phyloP scores from a whole-genome alignment of 345 rosid genomes.

The Firmiana major region DNA sequence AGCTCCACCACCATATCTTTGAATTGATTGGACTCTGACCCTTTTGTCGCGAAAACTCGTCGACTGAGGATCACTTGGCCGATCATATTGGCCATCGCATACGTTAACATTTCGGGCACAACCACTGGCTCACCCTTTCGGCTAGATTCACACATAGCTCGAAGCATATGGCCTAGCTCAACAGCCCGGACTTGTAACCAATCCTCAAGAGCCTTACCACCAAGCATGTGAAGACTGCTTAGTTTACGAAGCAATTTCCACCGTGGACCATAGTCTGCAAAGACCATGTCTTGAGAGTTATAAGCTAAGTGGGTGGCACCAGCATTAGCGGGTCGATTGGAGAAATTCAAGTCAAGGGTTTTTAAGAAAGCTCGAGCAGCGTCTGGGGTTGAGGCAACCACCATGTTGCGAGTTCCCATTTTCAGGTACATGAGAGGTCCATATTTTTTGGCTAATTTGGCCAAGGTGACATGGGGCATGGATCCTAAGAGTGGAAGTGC shows the following conservation, averaged over 20 bases:
- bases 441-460: conserved; percentile 45
- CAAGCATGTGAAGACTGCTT: conserved; percentile 60
- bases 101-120: conserved; percentile 45
- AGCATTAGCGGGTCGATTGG: conserved; percentile 49
- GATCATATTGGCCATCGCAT: conserved; percentile 54
- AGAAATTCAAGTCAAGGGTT: conserved; percentile 52
- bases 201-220: conserved; percentile 51
- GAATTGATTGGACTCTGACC: conserved; percentile 43
- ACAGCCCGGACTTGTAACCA: conserved; percentile 32
- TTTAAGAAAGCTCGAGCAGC: conserved; percentile 55
- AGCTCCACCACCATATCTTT: conserved; percentile 65
- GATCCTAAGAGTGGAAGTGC: conserved; percentile 50
- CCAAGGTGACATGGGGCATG: conserved; percentile 53
- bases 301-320: conserved; percentile 58
- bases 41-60: conserved; percentile 41
- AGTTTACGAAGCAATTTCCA: conserved; percentile 58
- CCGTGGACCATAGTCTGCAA: conserved; percentile 46
- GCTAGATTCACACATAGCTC: conserved; percentile 37
- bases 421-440: conserved; percentile 53
- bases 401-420: conserved; percentile 50
- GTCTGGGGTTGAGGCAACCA: conserved; percentile 52
- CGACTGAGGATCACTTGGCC: conserved; percentile 49
- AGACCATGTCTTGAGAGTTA: conserved; percentile 57
- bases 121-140: conserved; percentile 25
- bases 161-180: conserved; percentile 50